Evolutionary conservation across 208 protist species (phyloP), one percentile per base, ranked within the genome.

Genomic region (Crithidia expoeki): DNA sequence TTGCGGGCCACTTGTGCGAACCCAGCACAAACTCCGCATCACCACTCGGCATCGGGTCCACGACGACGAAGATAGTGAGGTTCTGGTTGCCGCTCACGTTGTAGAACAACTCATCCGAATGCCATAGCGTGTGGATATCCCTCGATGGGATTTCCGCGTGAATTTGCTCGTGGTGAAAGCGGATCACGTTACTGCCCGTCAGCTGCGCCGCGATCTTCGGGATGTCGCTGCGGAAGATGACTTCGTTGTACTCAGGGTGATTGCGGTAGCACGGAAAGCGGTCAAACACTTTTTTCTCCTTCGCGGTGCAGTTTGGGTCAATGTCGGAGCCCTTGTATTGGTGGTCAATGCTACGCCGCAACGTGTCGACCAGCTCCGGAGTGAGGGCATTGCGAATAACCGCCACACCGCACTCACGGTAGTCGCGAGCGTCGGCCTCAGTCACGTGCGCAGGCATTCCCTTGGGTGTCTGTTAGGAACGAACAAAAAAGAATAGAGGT

Each of bases 31-130:
- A 82, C 60, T 86, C 81, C 10, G 64, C 72, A 60, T 65, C 78
- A 38, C 74, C 76, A 10, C 38, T 19, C 4, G 72, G 72, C 11
- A 79, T 74, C 17, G 71, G 58, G 72, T 88, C 74, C 27, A 82
- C 72, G 4, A 74, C 55, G n/a, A 88, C 78, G 56, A 79, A 84
- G 60, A 84, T 72, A 64, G 68, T 84, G 68, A 84, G 67, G 25
- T 27, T 81, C 47, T 84, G 74, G 36, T 63, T 64, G 25, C 78
- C 83, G 19, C 74, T 64, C 36, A 79, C 66, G 72, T 82, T 88
- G 72, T 81, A 88, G 71, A 80, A 84, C 11, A 76, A 75, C 7
- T 68, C 67, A 56, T 82, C 83, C 60, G 79, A 64, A 67, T 82
- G 78, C 83, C 78, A 87, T 40, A 71, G 71, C 1, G 81, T 81